phyloP scores from a whole-genome alignment of 2,329 filamentous ascomycete species.

The Acrocalymma vagum region DNA sequence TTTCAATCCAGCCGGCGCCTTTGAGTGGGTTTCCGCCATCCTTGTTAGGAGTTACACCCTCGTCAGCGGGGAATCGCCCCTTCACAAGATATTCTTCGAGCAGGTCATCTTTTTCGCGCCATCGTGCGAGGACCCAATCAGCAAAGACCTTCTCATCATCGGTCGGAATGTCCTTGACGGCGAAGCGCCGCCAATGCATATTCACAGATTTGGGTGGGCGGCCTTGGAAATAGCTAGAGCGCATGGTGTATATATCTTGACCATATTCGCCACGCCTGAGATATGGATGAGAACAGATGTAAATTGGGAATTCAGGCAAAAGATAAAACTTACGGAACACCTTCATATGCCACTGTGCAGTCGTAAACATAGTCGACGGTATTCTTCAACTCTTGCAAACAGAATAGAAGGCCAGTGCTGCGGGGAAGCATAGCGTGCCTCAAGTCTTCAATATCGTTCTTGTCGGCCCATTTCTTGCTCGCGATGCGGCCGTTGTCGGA shows the following conservation, averaged over 20 bases:
- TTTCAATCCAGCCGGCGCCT: constrained; percentile 57
- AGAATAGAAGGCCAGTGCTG: constrained; percentile 83
- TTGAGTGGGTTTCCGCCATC: constrained; percentile 27
- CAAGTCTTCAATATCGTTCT: constrained; percentile 73
- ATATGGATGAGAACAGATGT: neutral
- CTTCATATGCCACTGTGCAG: constrained; percentile 95
- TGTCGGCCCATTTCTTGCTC: constrained; percentile 79
- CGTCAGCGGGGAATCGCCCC: constrained; percentile 81
- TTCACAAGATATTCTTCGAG: constrained; percentile 78
- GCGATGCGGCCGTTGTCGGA: constrained; percentile 75
- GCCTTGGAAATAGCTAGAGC: constrained; percentile 87
- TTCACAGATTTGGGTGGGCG: constrained; percentile 93
- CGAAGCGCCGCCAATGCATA: constrained; percentile 93
- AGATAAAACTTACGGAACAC: constrained; percentile 76
- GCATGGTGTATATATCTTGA: constrained; percentile 86
- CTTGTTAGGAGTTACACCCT: constrained; percentile 24
- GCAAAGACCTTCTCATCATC: constrained; percentile 77
- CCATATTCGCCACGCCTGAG: constrained; percentile 69
- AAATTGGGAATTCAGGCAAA: no score
- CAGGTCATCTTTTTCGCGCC: constrained; percentile 90
- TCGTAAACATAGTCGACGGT: constrained; percentile 87
- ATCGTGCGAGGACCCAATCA: constrained; percentile 81
- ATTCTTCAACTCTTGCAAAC: constrained; percentile 75
- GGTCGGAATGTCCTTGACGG: constrained; percentile 80
- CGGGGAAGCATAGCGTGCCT: constrained; percentile 78